Base-by-base conservation (phyloP, 495 filamentous ascomycete genomes). In the Podospora didyma region DNA sequence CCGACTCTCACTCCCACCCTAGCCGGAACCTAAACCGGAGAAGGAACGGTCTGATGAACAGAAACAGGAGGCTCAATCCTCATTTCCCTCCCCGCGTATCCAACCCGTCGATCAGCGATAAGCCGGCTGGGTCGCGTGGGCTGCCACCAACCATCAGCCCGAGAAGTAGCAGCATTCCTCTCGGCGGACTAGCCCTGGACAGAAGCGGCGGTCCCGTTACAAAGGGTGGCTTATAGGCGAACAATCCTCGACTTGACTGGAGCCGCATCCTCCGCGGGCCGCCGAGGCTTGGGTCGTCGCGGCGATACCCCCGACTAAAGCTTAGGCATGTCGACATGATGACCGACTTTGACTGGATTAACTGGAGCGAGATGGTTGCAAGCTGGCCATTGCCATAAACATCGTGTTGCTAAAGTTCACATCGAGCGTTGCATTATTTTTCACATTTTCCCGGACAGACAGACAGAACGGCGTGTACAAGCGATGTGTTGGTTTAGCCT, bases 281-380 rank as follows among this genome's bases (percentile, higher is more conserved):
- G 19, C 46, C 41, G 14, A 35, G 20, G 12, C 44, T 49, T 9
- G 16, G 46, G 23, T 16, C 7, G 12, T 2, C 9, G 12, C 14
- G 5, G 5, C n/a, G 1, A 7, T 5, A 24, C 14, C 7, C 24
- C 7, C 16, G 46, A 31, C 50, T 56, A 7, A 47, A 26, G 39
- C 52, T 60, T 7, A 14, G 47, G 1, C 14, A 28, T 17, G 2
- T 39, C 16, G 26, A 49, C n/a, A 46, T 60, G 47, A 24, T 41
- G 42, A 46, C 58, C 2, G 53, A 42, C 12, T 60, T 56, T 34
- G 58, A 60, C 26, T 52, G 39, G 52, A 52, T 56, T 31, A 39
- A 56, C 39, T 60, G 58, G 58, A 28, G 20, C 2, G 20, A 26
- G 35, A 20, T 28, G 20, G 28, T 50, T 22, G 21, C 34, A 48